Conservation (phyloP, 2,329 filamentous ascomycete species). For the Clonostachys rosea region DNA sequence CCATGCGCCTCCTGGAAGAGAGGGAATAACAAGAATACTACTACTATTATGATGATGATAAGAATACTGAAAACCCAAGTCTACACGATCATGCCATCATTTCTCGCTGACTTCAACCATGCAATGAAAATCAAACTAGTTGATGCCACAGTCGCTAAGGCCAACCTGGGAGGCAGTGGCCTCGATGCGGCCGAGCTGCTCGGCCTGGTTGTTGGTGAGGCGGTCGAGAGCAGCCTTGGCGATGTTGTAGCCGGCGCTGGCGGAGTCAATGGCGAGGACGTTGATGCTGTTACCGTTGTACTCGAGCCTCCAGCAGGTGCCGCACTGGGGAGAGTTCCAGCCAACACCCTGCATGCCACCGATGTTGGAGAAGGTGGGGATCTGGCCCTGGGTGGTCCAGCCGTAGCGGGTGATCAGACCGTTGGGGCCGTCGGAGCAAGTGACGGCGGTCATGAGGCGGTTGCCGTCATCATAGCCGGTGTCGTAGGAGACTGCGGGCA, state of each 20-base stretch:
- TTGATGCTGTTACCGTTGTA: conserved; percentile 47
- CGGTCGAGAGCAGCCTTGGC: conserved; percentile 49
- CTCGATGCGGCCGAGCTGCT: conserved; percentile 45
- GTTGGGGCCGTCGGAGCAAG: conserved; percentile 65
- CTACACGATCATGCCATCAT: not conserved
- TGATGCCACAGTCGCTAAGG: conserved; percentile 34
- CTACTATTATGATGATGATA: not conserved
- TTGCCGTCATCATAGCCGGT: conserved; percentile 59
- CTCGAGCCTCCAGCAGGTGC: conserved; percentile 51
- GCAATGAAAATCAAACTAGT: conserved; percentile 6
- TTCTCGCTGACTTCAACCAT: too few species aligned
- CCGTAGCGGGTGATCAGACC: conserved; percentile 59
- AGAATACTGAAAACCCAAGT: not conserved
- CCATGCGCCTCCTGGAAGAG: too few species aligned
- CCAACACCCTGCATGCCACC: conserved; percentile 49
- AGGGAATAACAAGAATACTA: not conserved
- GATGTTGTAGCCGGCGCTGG: conserved; percentile 48
- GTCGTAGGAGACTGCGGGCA: conserved; percentile 63
- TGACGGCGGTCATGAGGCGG: conserved; percentile 50
- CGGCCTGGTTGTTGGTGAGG: conserved; percentile 47
- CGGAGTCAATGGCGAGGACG: conserved; percentile 51
- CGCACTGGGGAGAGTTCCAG: conserved; percentile 55
- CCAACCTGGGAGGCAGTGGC: conserved; percentile 39
- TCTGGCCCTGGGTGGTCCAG: conserved; percentile 48
- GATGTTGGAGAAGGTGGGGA: conserved; percentile 48